These are phyloP conservation scores for Pittosporum tobira DNA, from an alignment of 129 eudicot genomes.

Conservation along the genomic window DNA sequence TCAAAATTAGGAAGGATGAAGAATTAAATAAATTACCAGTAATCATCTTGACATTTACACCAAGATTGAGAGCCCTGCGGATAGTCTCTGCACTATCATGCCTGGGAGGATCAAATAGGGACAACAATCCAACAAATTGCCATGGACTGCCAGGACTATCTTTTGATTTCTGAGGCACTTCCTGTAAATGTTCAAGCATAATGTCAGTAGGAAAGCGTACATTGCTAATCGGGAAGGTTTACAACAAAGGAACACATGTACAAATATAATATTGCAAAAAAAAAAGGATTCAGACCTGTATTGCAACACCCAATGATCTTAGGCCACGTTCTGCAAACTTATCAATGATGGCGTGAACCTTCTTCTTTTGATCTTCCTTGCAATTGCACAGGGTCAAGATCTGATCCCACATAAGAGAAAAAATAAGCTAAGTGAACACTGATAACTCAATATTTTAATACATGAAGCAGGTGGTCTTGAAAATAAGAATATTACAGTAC, in stretches of 20 bases:
- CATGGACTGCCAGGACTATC: constrained; percentile 76
- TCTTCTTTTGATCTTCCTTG: constrained; percentile 67
- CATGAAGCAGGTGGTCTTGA: not conserved
- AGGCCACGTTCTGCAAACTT: constrained; percentile 86
- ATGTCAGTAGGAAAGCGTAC: not conserved
- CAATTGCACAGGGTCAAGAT: constrained; percentile 68
- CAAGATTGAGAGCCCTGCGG: constrained; percentile 79
- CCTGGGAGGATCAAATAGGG: constrained; percentile 86
- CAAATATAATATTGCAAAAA: not conserved
- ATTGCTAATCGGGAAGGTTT: not conserved
- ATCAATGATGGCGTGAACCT: constrained; percentile 75
- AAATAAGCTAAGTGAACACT: constrained; percentile 2
- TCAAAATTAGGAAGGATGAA: not conserved
- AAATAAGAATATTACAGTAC: constrained; percentile 18
- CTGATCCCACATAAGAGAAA: constrained; percentile 23
- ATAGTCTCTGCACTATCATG: constrained; percentile 94
- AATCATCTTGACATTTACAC: constrained; percentile 89
- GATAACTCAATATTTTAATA: not conserved
- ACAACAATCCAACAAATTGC: constrained; percentile 74
- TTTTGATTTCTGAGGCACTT: constrained; percentile 75
- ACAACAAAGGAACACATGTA: not conserved
- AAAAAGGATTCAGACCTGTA: constrained; percentile 41
- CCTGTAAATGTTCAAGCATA: constrained; percentile 30
- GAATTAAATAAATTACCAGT: constrained; percentile 40
- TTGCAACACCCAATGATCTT: constrained; percentile 76